Evolutionary conservation across 2,329 filamentous ascomycete species (phyloP).

Genomic region (Coccinonectria pachysandricola): DNA sequence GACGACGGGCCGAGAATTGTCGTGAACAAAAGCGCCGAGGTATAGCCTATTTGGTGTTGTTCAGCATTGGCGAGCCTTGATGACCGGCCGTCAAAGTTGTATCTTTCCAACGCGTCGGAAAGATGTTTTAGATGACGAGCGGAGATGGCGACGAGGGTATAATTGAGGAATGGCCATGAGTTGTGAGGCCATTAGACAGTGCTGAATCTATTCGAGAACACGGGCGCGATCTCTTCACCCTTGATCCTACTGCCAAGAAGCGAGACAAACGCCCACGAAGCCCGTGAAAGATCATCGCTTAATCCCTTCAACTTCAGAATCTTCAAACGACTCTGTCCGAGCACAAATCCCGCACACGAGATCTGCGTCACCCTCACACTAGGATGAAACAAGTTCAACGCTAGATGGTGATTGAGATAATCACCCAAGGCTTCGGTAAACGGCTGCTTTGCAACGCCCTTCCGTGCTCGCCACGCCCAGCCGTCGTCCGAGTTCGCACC

Average conservation of each 20-base stretch:
- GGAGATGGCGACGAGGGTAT: too few species aligned
- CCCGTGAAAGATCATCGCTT: slow-evolving; percentile 21
- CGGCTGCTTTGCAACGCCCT: slow-evolving; percentile 18
- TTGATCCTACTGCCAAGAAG: slow-evolving; percentile 24
- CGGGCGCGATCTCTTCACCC: slow-evolving; percentile 16
- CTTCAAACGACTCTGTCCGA: slow-evolving; percentile 43
- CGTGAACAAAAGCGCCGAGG: too few species aligned
- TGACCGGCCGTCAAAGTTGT: too few species aligned
- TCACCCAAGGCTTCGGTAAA: slow-evolving; percentile 40
- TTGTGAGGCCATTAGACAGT: too few species aligned
- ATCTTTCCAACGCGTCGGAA: too few species aligned
- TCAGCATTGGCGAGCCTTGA: too few species aligned
- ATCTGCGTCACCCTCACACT: slow-evolving; percentile 42
- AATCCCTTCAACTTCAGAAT: slow-evolving; percentile 25
- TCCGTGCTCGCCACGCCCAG: slow-evolving; percentile 36
- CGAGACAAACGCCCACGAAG: slow-evolving; percentile 29
- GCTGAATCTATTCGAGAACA: too few species aligned
- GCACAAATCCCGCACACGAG: slow-evolving; percentile 44
- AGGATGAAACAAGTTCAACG: slow-evolving; percentile 44
- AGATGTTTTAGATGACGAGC: too few species aligned
- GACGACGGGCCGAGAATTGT: too few species aligned
- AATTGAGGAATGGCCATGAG: too few species aligned
- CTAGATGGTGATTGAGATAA: slow-evolving; percentile 43
- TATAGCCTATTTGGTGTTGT: too few species aligned
- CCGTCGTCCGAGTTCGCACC: slow-evolving; percentile 40